Evolutionary conservation across 345 rosid species (phyloP), one percentile per base, ranked within the genome.

Genomic region (Arabis hirsuta): DNA sequence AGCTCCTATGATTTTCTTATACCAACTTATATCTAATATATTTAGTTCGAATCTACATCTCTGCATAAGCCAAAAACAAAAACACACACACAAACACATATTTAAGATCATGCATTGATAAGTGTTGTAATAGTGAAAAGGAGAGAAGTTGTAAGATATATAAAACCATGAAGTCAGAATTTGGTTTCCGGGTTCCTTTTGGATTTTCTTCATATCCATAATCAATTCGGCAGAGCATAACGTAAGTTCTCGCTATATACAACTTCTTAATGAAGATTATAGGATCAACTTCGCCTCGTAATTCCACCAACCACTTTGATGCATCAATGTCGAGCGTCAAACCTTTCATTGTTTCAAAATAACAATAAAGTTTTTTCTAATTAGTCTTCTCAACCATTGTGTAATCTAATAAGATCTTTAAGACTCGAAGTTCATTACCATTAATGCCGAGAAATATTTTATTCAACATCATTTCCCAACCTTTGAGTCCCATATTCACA

Each of bases 151-250:
- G 55, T 57, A 53, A 65, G 26, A 51, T 48, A 22, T 65, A 16
- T 13, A 36, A 44, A 44, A 74, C 79, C 79, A 45, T 27, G 41
- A 53, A 68, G 31, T 75, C 9, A 13, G 60, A 27, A 54, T 36
- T 59, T 14, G 74, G 79, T 61, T 62, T 68, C 10, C 74, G 51
- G 34, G 6, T 12, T 27, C 14, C 79, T 60, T 53, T 32, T 51
- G 78, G 78, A 67, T 74, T 60, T 14, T 74, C 43, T 75, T 68
- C 73, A 27, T 68, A 61, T 60, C 79, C 73, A 38, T 68, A 75
- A 36, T 53, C 64, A 24, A 75, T 36, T 36, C 74, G 43, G 64
- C 5, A 68, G 26, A 45, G 69, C 50, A 53, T 5, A 44, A 60
- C 13, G 63, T 53, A 60, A 53, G 2, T 12, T 53, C 55, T 75